These are phyloP conservation scores for Grammothele lineata DNA, from an alignment of 768 basidiomycete species.

Conservation along the genomic window DNA sequence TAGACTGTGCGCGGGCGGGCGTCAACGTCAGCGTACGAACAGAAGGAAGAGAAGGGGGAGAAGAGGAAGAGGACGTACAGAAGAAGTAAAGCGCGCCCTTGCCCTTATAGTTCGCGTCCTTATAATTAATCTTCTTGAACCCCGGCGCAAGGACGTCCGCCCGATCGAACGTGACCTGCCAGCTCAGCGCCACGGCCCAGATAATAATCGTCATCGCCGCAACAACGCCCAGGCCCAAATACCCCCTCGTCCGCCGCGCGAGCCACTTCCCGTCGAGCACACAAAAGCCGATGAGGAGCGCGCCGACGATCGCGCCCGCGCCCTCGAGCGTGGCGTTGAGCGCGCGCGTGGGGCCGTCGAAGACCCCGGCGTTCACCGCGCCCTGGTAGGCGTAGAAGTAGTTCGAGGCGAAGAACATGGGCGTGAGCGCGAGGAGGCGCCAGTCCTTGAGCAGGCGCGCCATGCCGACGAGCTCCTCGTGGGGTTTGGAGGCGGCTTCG, in stretches of 20 bases:
- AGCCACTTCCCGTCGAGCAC: constrained; percentile 34
- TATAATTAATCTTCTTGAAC: constrained; percentile 24
- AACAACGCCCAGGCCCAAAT: constrained; percentile 34
- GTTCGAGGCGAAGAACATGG: constrained; percentile 43
- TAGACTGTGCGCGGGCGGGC: constrained; percentile 26
- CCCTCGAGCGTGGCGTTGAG: constrained; percentile 35
- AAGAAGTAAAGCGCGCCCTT: constrained; percentile 39
- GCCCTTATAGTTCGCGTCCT: constrained; percentile 29
- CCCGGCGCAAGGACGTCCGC: constrained; percentile 7
- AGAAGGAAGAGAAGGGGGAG: too few species aligned
- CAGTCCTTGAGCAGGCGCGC: constrained; percentile 36
- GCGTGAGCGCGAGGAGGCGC: constrained; percentile 36
- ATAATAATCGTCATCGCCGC: constrained; percentile 27
- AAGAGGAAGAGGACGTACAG: constrained; percentile 23
- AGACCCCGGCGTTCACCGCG: constrained; percentile 34
- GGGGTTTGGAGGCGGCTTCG: constrained; percentile 26
- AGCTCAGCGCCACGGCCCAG: constrained; percentile 36
- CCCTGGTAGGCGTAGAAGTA: constrained; percentile 45
- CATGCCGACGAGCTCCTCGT: constrained; percentile 27
- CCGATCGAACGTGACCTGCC: constrained; percentile 38
- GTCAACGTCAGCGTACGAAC: too few species aligned
- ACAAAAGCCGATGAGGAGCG: constrained; percentile 37
- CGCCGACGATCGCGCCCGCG: constrained; percentile 39
- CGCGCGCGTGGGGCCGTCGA: constrained; percentile 43
- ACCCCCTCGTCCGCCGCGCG: constrained; percentile 34